Evolutionary conservation across 2,329 filamentous ascomycete species (phyloP), one percentile per base, ranked within the genome.

Genomic region (Helotiales sp.): DNA sequence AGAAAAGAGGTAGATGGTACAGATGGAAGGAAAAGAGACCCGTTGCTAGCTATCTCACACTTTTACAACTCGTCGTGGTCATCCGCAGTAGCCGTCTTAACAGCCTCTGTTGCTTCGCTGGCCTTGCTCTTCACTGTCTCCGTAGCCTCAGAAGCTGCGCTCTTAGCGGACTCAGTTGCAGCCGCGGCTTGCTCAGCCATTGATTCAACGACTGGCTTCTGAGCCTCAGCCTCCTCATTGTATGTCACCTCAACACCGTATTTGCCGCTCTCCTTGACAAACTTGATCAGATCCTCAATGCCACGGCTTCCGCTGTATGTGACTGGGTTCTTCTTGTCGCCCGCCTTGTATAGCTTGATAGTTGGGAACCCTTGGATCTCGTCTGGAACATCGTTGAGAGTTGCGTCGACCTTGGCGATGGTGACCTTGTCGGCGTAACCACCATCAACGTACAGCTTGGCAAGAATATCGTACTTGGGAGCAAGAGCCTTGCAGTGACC

Each of bases 401-500:
- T 99, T 59, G 95, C 95, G 72, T 99, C 95, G 67, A 99, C 88
- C 88, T 99, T 99, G 77, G 93, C 95, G 72, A 99, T 90, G 70
- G 95, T 81, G 59, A 99, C 90, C 78, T 91, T 87, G 79, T 87
- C 82, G 75, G 90, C 89, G 77, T 87, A 89, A 68, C 90, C 87
- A 85, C 85, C 69, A 78, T 83, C 76, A 84, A 85, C 81, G 79
- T 91, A 97, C 59, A 86, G 81, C 59, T 81, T 76, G 56, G 85
- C 95, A 59, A 99, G 89, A 76, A 97, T 91, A 64, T 99, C 95
- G 77, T 97, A 99, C 76, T 96, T 88, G 70, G 95, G 95, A 57
- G 95, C 93, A 62, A 99, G 88, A 76, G 86, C 93, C 86, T 98
- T 98, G 91, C 95, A 99, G 86, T 99, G 95, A 69, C 95, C 95